phyloP scores from a whole-genome alignment of 148 eudicot genomes.

The Cornus kousa region DNA sequence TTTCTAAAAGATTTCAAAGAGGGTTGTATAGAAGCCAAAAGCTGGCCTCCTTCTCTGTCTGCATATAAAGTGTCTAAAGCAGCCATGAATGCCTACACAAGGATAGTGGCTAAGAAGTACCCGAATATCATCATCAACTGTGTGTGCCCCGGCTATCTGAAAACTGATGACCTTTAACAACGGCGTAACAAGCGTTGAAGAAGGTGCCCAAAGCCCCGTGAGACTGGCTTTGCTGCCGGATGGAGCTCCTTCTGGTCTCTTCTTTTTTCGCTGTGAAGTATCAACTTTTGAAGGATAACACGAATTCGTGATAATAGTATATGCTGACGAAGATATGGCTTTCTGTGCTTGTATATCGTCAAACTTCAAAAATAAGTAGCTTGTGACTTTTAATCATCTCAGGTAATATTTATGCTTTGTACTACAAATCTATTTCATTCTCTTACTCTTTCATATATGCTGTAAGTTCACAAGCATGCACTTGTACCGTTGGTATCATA shows the following conservation, averaged over 20 bases:
- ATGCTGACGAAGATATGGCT: too few species aligned
- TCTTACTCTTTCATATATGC: too few species aligned
- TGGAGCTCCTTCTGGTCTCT: conserved; percentile 27
- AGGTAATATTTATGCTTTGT: too few species aligned
- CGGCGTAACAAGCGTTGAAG: background rate
- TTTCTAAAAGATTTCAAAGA: conserved; percentile 31
- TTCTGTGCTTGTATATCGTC: too few species aligned
- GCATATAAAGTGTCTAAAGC: conserved; percentile 11
- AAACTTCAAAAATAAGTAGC: too few species aligned
- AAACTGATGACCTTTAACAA: background rate
- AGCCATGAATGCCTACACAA: conserved; percentile 2
- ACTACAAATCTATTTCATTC: too few species aligned
- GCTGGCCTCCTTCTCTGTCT: conserved; percentile 15
- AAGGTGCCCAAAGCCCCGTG: conserved; percentile 20
- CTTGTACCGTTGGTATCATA: conserved; percentile 35
- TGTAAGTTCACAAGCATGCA: too few species aligned
- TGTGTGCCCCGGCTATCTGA: conserved; percentile 4
- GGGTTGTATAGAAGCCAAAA: conserved; percentile 16
- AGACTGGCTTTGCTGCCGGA: conserved; percentile 20
- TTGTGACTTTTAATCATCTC: too few species aligned
- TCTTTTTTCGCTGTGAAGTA: conserved; percentile 7
- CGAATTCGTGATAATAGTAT: too few species aligned
- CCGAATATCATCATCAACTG: background rate
- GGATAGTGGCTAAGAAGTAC: conserved; percentile 1
- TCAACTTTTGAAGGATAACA: background rate